Evolutionary conservation across 192 early-diverging fungal species (phyloP), one percentile per base, ranked within the genome.

Genomic region (Glomus cerebriforme): DNA sequence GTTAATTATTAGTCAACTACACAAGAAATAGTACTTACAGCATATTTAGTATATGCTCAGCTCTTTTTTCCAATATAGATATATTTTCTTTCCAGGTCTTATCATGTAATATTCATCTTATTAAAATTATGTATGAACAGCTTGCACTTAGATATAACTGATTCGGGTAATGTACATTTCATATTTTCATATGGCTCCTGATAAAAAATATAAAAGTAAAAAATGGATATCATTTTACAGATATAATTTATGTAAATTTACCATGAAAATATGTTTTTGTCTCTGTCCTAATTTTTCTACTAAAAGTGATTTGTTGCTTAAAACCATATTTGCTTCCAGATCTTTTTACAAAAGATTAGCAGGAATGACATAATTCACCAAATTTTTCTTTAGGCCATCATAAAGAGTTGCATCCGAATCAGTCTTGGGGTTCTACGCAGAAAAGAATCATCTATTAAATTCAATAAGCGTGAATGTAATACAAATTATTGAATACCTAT

Each of bases 401-500:
- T 59, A 59, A 19, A 59, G 62, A 64, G 62, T 27, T 64, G 27
- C 62, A 29, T 64, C 27, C 7, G 27, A 29, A 64, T 64, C 27
- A 64, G 62, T 64, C 27, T 64, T 64, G 62, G 27, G 27, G 12
- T 27, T 64, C 62, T 64, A 64, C 27, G 27, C 27, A 13, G 12
- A 64, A 64, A 64, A 3, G 62, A 13, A 64, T 13, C 27, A 29
- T 29, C 27, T 64, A 29, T 27, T 27, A 64, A 10, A 27, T 29
- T 29, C n/a, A 64, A 64, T 64, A 31, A 64, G 63, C 27, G 8
- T 29, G 10, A 64, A 64, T 31, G 27, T 35, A 64, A 37, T 64
- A 32, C 7, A 64, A 64, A 64, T 64, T 64, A 64, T 64, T 59
- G 63, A n/a, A 70, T 70, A 26, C 43, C 68, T 70, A 70, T 34